A percentile compares a stretch with the other conserved stretches of the same genome.
These are phyloP conservation scores for Fennellomyces sp. DNA, from an alignment of 371 early-diverging fungal species.

Conservation along the genomic window DNA sequence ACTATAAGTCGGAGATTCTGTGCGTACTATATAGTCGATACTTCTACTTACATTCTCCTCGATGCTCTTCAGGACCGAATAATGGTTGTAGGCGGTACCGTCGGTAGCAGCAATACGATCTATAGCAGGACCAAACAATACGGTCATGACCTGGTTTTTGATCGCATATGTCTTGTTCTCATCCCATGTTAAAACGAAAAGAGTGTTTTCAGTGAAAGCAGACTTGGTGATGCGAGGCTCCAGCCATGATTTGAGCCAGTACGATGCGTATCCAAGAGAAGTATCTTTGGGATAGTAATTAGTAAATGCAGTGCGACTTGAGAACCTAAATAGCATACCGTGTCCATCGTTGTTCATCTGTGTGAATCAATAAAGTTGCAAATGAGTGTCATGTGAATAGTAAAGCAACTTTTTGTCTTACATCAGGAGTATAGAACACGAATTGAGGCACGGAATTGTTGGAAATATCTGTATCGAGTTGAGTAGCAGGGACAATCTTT, in stretches of 20 bases:
- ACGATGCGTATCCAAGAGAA: constrained; percentile 36
- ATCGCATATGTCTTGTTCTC: constrained; percentile 32
- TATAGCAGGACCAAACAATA: constrained; percentile 33
- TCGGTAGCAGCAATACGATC: constrained; percentile 31
- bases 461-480: constrained; percentile 50
- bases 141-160: constrained; percentile 30
- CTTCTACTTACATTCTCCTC: constrained; percentile 42
- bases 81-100: constrained; percentile 58
- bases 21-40: neutral
- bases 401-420: constrained; percentile 3
- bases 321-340: constrained; percentile 10
- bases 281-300: constrained; percentile 39
- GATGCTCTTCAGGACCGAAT: constrained; percentile 54
- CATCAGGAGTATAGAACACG: constrained; percentile 47
- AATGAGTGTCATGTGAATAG: neutral
- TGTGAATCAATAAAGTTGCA: too few species aligned
- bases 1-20: neutral
- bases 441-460: constrained; percentile 50
- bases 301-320: too few species aligned
- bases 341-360: constrained; percentile 51
- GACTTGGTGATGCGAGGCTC: constrained; percentile 48
- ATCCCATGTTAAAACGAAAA: constrained; percentile 61
- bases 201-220: constrained; percentile 45
- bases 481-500: constrained; percentile 49
- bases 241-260: constrained; percentile 54